phyloP scores from a whole-genome alignment of 805 yeast species.

The Kluyveromyces siamensis region DNA sequence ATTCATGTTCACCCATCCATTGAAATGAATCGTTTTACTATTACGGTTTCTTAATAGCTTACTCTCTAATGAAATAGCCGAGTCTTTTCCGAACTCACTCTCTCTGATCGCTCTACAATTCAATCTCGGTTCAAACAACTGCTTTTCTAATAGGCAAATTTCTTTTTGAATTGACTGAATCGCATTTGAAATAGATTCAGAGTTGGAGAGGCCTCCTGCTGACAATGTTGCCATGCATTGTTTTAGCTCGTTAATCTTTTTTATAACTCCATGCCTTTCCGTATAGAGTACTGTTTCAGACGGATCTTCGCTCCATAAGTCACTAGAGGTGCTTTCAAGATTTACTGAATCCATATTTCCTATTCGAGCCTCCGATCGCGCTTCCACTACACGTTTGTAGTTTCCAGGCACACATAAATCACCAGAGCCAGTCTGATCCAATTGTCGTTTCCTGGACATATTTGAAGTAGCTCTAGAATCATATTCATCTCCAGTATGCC shows the following conservation, averaged over 20 bases:
- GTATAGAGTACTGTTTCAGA: not conserved
- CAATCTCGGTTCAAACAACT: slow-evolving; percentile 9
- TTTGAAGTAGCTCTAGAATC: too few species aligned
- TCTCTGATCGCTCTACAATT: slow-evolving; percentile 12
- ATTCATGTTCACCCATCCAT: slow-evolving; percentile 12
- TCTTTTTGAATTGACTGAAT: not conserved
- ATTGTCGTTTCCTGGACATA: too few species aligned
- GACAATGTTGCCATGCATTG: not conserved
- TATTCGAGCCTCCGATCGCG: too few species aligned
- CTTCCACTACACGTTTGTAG: too few species aligned
- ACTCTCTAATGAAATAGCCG: slow-evolving; percentile 20
- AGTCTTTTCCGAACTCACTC: slow-evolving; percentile 12
- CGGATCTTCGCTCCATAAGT: not conserved
- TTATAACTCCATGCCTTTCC: not conserved
- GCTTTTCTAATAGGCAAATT: not conserved
- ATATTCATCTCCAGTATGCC: not conserved
- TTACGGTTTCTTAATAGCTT: slow-evolving; percentile 21
- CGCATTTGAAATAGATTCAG: not conserved
- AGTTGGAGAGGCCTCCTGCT: not conserved
- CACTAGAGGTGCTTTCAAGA: not conserved
- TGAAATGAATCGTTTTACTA: slow-evolving; percentile 15
- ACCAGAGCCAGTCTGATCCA: too few species aligned
- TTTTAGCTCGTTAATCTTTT: not conserved
- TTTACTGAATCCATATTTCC: not conserved
- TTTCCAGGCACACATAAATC: too few species aligned